phyloP scores from a whole-genome alignment of 108 stramenopile species.

The Epipyxis sp. region DNA sequence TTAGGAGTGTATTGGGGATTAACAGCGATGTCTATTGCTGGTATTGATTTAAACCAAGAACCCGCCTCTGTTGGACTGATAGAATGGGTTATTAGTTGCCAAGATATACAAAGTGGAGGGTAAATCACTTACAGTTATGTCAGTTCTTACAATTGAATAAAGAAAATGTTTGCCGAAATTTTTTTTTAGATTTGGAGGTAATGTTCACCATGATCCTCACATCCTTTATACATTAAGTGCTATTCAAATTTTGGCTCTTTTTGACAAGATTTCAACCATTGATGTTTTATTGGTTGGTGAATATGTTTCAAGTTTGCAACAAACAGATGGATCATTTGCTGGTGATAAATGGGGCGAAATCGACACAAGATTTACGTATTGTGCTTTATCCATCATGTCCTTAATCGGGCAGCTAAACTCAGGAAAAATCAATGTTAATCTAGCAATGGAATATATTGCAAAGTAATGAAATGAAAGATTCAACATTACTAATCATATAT shows the following conservation, averaged over 20 bases:
- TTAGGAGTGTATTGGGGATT: slow-evolving; percentile 98
- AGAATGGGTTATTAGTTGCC: slow-evolving; percentile 86
- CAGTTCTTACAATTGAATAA: neutral
- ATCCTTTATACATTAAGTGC: slow-evolving; percentile 93
- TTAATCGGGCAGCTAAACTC: slow-evolving; percentile 62
- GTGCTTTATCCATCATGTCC: slow-evolving; percentile 77
- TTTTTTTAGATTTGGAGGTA: slow-evolving; percentile 92
- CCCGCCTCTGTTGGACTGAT: slow-evolving; percentile 58
- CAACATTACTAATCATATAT: no score
- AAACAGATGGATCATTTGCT: slow-evolving; percentile 68
- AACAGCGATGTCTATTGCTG: slow-evolving; percentile 77
- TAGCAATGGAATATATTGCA: slow-evolving; percentile 41
- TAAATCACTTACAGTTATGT: neutral
- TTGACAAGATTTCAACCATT: slow-evolving; percentile 47
- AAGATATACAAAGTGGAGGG: slow-evolving; percentile 54
- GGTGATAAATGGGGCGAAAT: slow-evolving; percentile 93
- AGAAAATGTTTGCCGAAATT: neutral
- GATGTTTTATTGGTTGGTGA: slow-evolving; percentile 55
- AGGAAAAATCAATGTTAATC: slow-evolving; percentile 40
- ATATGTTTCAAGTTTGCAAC: slow-evolving; percentile 79
- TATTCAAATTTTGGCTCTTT: slow-evolving; percentile 90
- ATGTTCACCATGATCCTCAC: slow-evolving; percentile 87
- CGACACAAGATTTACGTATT: slow-evolving; percentile 98
- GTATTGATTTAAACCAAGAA: slow-evolving; percentile 53
- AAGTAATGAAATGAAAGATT: neutral